Percentiles rank a stretch among this genome's conserved stretches.
These are phyloP conservation scores for Gossypium thurberi DNA, from an alignment of 345 rosid genomes.

Conservation along the genomic window DNA sequence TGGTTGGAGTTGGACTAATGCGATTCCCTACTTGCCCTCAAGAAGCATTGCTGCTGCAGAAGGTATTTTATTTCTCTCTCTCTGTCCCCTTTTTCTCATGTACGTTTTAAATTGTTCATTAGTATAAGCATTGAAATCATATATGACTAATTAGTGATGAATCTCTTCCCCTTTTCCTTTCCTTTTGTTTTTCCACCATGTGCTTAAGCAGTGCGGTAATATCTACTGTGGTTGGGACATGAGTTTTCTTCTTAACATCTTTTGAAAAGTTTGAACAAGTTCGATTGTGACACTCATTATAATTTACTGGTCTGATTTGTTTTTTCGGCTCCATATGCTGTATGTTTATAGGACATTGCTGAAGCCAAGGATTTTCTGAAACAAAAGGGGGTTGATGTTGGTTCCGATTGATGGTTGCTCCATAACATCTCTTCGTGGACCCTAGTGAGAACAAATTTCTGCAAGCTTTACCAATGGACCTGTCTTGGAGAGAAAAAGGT, in stretches of 20 bases:
- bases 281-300: neutral
- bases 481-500: neutral
- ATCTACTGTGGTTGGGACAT: neutral
- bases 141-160: neutral
- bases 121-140: neutral
- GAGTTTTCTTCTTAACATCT: neutral
- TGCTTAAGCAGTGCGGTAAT: neutral
- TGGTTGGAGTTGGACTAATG: conserved; percentile 72
- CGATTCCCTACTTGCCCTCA: conserved; percentile 71
- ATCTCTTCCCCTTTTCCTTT: too few species aligned
- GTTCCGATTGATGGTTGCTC: conserved; percentile 27
- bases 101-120: neutral
- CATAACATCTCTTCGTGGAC: neutral
- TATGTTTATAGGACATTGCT: conserved; percentile 50
- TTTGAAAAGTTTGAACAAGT: neutral
- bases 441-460: neutral
- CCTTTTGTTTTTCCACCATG: neutral
- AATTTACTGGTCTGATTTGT: neutral
- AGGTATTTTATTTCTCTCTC: conserved; percentile 27
- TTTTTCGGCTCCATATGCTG: neutral
- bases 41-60: conserved; percentile 59
- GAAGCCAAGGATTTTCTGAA: conserved; percentile 71
- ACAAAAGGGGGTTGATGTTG: conserved; percentile 63
- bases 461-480: neutral
- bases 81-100: too few species aligned